Conservation (phyloP, 805 yeast species). For the Yarrowia osloensis region DNA sequence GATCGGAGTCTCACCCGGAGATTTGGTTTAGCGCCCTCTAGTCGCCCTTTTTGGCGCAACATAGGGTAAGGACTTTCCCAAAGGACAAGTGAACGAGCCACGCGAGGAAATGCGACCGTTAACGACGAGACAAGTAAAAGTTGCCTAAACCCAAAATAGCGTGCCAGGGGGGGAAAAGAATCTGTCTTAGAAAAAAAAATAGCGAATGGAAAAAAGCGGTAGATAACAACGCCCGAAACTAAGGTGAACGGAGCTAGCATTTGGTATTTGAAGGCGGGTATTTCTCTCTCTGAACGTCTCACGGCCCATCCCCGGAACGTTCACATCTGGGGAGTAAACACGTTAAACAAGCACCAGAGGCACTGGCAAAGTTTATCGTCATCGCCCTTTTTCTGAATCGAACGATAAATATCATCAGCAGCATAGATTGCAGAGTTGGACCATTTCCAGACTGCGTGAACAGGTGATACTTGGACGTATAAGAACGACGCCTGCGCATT, state of each 20-base stretch:
- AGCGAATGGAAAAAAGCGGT: too few relatives aligned
- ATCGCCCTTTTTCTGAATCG: slow-evolving; percentile 14
- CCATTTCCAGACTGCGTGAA: slow-evolving; percentile 6
- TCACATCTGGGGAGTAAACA: background rate
- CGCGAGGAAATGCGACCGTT: slow-evolving; percentile 30
- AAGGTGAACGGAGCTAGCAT: too few relatives aligned
- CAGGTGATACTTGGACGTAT: slow-evolving; percentile 14
- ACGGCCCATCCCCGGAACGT: too few relatives aligned
- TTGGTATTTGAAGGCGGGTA: too few relatives aligned
- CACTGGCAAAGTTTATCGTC: slow-evolving; percentile 7
- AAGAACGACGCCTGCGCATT: background rate
- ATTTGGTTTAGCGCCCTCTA: too few relatives aligned
- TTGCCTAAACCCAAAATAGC: background rate
- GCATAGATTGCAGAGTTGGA: slow-evolving; percentile 22
- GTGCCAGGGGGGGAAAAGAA: background rate
- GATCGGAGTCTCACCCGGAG: background rate
- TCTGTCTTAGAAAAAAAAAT: background rate
- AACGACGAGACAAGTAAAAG: slow-evolving; percentile 17
- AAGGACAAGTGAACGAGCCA: slow-evolving; percentile 12
- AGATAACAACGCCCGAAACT: background rate
- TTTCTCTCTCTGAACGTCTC: too few relatives aligned
- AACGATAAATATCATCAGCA: slow-evolving; percentile 23
- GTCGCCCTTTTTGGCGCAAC: background rate
- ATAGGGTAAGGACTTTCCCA: background rate
- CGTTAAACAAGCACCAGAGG: background rate